These are phyloP conservation scores for Sphaceloma murrayae DNA, from an alignment of 2,329 filamentous ascomycete species.

Conservation along the genomic window DNA sequence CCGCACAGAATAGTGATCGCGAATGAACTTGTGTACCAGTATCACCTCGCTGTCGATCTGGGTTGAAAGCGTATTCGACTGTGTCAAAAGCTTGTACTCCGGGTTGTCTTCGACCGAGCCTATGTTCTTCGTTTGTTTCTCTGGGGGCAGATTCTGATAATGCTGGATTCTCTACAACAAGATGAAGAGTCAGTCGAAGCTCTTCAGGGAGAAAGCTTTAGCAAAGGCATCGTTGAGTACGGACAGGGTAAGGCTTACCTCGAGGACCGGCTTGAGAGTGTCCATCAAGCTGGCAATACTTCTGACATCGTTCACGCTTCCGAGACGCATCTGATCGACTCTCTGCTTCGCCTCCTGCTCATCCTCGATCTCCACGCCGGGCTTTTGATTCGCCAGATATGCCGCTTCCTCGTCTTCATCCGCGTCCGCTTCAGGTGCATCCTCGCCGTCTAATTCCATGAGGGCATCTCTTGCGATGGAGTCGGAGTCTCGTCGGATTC, in stretches of 20 bases:
- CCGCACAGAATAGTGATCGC: constrained; percentile 87
- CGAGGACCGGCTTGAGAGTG: constrained; percentile 66
- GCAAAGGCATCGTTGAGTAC: constrained; percentile 5
- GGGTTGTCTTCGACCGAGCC: constrained; percentile 87
- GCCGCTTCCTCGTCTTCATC: constrained; percentile 46
- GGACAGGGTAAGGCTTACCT: constrained; percentile 51
- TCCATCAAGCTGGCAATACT: constrained; percentile 74
- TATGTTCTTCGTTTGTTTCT: constrained; percentile 54
- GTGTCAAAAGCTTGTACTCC: constrained; percentile 78
- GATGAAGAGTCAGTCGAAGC: constrained; percentile 57
- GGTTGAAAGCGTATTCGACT: constrained; percentile 82
- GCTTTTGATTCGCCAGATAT: constrained; percentile 34
- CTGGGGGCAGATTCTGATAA: constrained; percentile 60
- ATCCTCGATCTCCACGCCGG: constrained; percentile 48
- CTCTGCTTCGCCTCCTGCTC: constrained; percentile 65
- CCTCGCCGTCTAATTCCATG: constrained; percentile 50
- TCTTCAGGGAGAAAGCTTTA: constrained; percentile 8
- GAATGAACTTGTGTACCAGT: constrained; percentile 89
- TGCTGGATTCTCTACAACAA: constrained; percentile 65
- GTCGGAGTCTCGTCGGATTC: constrained; percentile 21
- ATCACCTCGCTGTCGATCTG: constrained; percentile 89
- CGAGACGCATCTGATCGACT: constrained; percentile 73
- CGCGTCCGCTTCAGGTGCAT: constrained; percentile 32
- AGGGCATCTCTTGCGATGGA: constrained; percentile 17
- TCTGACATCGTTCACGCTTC: constrained; percentile 64